Base-by-base conservation (phyloP, 495 filamentous ascomycete species). In the Copromyces sp. region DNA sequence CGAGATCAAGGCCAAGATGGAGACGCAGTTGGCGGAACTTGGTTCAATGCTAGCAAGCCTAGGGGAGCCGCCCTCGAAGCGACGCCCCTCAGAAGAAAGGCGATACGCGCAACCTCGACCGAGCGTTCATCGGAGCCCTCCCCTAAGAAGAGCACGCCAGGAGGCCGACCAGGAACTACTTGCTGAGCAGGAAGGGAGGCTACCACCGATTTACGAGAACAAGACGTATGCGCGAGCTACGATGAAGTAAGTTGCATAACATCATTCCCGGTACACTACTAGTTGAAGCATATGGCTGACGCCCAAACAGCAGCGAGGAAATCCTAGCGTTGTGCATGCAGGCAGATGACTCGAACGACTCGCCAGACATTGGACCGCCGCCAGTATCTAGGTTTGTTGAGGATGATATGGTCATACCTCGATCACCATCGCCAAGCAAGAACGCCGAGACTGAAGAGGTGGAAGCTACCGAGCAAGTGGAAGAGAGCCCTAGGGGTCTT, bases 181-280 rank as follows among this genome's bases (percentile, higher is more conserved):
- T 12, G 85, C 88, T 74, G 77, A 81, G 59, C 84, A 86, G 76
- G 90, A 93, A 75, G 91, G 90, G 39, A 86, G 86, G 75, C 80
- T 99, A 71, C 92, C 95, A 9, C 89, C 91, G 0, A 97, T 99
- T 69, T 79, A 89, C 69, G 95, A 99, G 81, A 90, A 92, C 77
- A 95, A 94, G 80, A 82, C 82, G 44, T 96, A 88, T 76, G 91
- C 91, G 17, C 84, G 93, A 71, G 84, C 83, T 72, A 94, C 93
- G 3, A 81, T 95, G 73, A 92, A 90, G 92, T 96, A 85, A 75
- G 89, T 79, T 2, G 16, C 39, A 74, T 73, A 7, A 11, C 32
- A 42, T 12, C 32, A 42, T 12, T 8, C 7, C 68, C 9, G 20
- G 35, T 17, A 14, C 53, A 65, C 29, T 24, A 37, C 14, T 35